Evolutionary conservation across 352 stramenopile genomes (phyloP), one percentile per base, ranked within the genome.

Genomic region (Pythium chondricola): DNA sequence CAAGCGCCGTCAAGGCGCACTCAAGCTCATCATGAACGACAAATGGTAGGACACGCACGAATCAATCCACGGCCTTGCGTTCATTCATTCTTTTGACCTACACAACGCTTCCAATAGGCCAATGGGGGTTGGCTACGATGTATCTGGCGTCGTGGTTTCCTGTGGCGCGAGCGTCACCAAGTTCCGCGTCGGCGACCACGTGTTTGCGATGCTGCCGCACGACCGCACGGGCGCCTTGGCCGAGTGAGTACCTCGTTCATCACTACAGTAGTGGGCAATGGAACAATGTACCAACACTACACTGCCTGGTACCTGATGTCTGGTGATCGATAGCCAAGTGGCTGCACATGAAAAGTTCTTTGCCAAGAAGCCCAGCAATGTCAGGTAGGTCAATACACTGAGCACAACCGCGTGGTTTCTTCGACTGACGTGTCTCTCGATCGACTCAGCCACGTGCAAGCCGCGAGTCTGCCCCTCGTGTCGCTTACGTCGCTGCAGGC

Each of bases 141-240:
- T 88, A 16, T 83, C 74, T 9, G 79, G 79, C 13, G 68, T 87
- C 24, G 67, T 91, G 0, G 61, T 63, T 25, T 52, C 65, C 18
- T 81, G 66, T 43, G 79, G 79, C 31, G 55, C 69, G 9, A 63
- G 69, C 4, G 76, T 83, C 25, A 77, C 60, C 44, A 79, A 69
- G 55, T 87, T 88, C 47, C 44, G 48, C 42, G 35, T 67, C 25
- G 77, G 74, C 20, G 77, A 91, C 25, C 58, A 83, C 39, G 80
- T 91, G 17, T 91, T 83, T 49, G 72, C 71, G 26, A 87, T 87
- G 71, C 48, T 88, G 35, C 71, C 76, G 18, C 73, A 86, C 51
- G 60, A 81, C 52, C 61, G 49, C 54, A 84, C 75, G 40, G 80
- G 80, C 38, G 52, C 73, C 6, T 31, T 91, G 33, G 76, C 76